phyloP scores from a whole-genome alignment of 2,329 filamentous ascomycete species.

The Phialophora expanda region DNA sequence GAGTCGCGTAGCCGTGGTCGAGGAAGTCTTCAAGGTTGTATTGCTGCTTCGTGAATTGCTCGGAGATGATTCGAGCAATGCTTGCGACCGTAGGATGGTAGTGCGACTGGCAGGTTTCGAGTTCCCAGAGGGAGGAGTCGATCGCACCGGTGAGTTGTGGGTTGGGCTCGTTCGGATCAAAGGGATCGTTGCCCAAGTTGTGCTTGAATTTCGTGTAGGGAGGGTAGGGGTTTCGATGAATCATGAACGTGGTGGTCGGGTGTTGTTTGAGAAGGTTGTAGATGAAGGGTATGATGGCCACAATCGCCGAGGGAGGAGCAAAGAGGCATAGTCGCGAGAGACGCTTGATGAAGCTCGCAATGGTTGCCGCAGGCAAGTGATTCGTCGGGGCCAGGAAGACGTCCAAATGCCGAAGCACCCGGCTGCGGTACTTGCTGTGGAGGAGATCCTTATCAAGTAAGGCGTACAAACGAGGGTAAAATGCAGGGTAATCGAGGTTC shows the following conservation, averaged over 20 bases:
- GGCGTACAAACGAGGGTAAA: slow-evolving; percentile 93
- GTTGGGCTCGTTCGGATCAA: slow-evolving; percentile 74
- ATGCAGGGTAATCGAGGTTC: slow-evolving; percentile 94
- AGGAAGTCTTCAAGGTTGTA: slow-evolving; percentile 98
- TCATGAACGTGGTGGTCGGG: slow-evolving; percentile 92
- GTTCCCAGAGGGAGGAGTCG: slow-evolving; percentile 92
- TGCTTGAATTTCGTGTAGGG: slow-evolving; percentile 66
- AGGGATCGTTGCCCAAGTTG: slow-evolving; percentile 72
- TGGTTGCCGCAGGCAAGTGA: slow-evolving; percentile 86
- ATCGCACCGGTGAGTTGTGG: slow-evolving; percentile 86
- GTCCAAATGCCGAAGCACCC: slow-evolving; percentile 90
- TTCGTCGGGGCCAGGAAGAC: slow-evolving; percentile 82
- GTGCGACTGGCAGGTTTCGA: slow-evolving; percentile 87
- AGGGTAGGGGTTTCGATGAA: slow-evolving; percentile 74
- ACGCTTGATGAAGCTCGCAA: slow-evolving; percentile 97
- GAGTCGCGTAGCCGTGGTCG: slow-evolving; percentile 80
- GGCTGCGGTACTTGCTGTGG: slow-evolving; percentile 91
- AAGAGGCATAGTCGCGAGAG: slow-evolving; percentile 82
- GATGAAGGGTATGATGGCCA: slow-evolving; percentile 86
- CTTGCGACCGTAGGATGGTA: slow-evolving; percentile 97
- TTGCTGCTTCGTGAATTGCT: slow-evolving; percentile 94
- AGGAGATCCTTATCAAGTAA: slow-evolving; percentile 83
- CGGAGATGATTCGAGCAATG: slow-evolving; percentile 87
- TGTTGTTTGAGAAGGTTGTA: slow-evolving; percentile 94
- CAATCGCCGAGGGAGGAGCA: slow-evolving; percentile 86